Base-by-base conservation (phyloP, 2,329 filamentous ascomycete species). In the Phialophora macrospora region DNA sequence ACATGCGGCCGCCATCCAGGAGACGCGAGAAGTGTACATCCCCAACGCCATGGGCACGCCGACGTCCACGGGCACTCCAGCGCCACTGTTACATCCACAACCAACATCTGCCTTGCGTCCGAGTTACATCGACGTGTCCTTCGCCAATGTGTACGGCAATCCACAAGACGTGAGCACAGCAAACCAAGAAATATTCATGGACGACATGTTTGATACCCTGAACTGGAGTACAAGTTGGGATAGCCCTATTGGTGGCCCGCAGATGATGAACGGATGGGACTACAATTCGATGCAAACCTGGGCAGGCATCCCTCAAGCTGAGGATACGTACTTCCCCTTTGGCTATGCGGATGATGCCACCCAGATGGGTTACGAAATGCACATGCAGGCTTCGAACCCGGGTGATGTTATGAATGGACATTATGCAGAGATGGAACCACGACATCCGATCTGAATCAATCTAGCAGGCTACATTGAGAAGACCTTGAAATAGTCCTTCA, bases 141-240 rank as follows among this genome's bases (percentile, higher is more conserved):
- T 65, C 49, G 65, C 68, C 44, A 67, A 64, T 32, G 22, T 56
- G 14, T 67, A 67, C 44, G 67, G 60, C 24, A 54, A 55, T 17
- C 38, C 58, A 22, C 65, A 60, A 24, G 41, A 55, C 44, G 41
- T 67, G 14, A 68, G 64, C 63, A 66, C 68, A 3, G 61, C 64
- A n/a, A 62, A 44, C 17, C 66, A 66, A 57, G 70, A 70, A 17
- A 34, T 68, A 34, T 67, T 63, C 54, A 70, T 70, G 66, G 65
- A 70, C 55, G 69, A 65, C 59, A 67, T 71, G 64, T 70, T 71
- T 54, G 70, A 70, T 59, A 67, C 60, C 38, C 30, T 71, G 14
- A 70, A 67, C 34, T 71, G 70, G 70, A 69, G 68, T 55, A 68
- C 54, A 14, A 64, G 68, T 22, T 69, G 66, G 70, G 66, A 68